Evolutionary conservation across 2,329 filamentous ascomycete species (phyloP).

Genomic region (Colletotrichum godetiae): DNA sequence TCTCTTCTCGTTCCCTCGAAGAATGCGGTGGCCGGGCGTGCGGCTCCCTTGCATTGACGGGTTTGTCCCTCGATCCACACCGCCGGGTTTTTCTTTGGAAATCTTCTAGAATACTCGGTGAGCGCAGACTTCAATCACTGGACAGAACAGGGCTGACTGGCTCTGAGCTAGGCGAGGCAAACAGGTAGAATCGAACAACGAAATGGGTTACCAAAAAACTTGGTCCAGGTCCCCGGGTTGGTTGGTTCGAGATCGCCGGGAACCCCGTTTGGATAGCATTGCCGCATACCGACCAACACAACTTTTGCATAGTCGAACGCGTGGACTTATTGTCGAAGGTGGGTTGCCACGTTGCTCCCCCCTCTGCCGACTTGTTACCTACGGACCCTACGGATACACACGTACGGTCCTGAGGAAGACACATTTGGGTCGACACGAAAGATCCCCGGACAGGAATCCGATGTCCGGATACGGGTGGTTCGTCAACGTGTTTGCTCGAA

Average conservation of each 20-base stretch:
- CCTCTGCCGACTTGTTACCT: neutral
- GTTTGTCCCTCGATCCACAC: neutral
- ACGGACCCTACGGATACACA: neutral
- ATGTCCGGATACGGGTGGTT: neutral
- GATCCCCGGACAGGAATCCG: neutral
- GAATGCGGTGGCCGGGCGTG: neutral
- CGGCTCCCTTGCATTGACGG: constrained; percentile 2
- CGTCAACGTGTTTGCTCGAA: constrained; percentile 1
- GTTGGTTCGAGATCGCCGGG: constrained; percentile 5
- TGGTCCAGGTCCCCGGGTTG: neutral
- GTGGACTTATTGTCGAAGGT: neutral
- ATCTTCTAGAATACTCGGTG: constrained; percentile 12
- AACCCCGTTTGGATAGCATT: constrained; percentile 12
- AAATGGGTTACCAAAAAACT: neutral
- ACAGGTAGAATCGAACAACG: neutral
- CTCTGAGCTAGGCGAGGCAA: neutral
- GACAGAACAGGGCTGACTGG: too few relatives aligned
- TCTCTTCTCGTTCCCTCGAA: neutral
- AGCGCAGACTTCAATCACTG: neutral
- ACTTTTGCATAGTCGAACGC: constrained; percentile 4
- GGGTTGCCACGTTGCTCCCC: neutral
- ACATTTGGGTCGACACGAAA: neutral
- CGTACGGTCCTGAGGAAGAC: too few relatives aligned
- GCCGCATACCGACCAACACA: neutral
- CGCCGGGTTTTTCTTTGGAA: constrained; percentile 5